A percentile compares a stretch with the other conserved stretches of the same genome.
Evolutionary conservation across 2,329 filamentous ascomycete genomes (phyloP).

Genomic region (Plectosphaerella sp.): DNA sequence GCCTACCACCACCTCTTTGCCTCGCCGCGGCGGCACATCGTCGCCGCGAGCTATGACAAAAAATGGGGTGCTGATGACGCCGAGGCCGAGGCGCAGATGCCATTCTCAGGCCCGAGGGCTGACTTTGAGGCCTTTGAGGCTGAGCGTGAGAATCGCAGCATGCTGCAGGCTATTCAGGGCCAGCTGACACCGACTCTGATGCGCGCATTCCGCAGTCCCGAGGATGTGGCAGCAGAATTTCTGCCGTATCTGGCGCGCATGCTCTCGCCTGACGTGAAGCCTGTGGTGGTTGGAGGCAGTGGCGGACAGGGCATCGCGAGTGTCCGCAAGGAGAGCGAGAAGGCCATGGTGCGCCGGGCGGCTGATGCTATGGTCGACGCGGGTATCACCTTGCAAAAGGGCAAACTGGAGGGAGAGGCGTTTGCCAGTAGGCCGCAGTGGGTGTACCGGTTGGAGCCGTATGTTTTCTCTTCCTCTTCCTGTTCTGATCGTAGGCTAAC

Average conservation of each 20-base stretch:
- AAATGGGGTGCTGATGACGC: slow-evolving; percentile 40
- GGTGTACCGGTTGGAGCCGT: slow-evolving; percentile 95
- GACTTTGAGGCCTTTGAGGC: slow-evolving; percentile 79
- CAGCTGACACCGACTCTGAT: slow-evolving; percentile 67
- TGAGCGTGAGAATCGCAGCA: slow-evolving; percentile 70
- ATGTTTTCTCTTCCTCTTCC: slow-evolving; percentile 33
- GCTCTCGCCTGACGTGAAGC: slow-evolving; percentile 84
- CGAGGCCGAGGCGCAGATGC: slow-evolving; percentile 51
- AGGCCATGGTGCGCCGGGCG: slow-evolving; percentile 72
- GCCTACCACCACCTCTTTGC: slow-evolving; percentile 92
- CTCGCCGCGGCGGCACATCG: slow-evolving; percentile 53
- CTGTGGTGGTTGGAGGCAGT: slow-evolving; percentile 74
- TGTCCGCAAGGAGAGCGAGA: slow-evolving; percentile 83
- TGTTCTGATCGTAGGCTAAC: slow-evolving; percentile 4
- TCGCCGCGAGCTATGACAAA: slow-evolving; percentile 35
- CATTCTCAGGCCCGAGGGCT: slow-evolving; percentile 78
- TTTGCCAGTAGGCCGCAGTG: slow-evolving; percentile 57
- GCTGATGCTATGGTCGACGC: slow-evolving; percentile 80
- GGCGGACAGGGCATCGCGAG: slow-evolving; percentile 67
- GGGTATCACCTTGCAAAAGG: slow-evolving; percentile 75
- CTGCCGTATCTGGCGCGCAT: slow-evolving; percentile 81
- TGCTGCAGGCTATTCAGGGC: slow-evolving; percentile 69
- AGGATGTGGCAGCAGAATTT: slow-evolving; percentile 75
- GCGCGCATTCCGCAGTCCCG: slow-evolving; percentile 73
- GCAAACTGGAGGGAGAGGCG: slow-evolving; percentile 69